phyloP scores from a whole-genome alignment of 306 rosid species.

The Bauhinia variegata region DNA sequence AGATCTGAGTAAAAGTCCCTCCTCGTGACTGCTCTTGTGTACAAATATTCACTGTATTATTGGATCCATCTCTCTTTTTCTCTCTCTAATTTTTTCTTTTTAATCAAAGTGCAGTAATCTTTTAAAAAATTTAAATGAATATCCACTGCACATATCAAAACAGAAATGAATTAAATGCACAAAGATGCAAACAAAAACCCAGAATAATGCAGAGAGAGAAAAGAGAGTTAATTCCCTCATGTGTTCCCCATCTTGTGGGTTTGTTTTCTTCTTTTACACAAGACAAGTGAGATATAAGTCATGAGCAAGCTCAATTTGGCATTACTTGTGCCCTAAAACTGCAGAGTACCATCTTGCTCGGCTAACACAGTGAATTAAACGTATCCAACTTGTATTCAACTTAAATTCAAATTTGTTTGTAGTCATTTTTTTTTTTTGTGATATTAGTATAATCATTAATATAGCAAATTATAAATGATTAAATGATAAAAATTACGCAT shows the following conservation, averaged over 20 bases:
- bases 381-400: no score
- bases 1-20: conserved; percentile 59
- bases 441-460: no score
- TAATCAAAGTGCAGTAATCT: no score
- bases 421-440: no score
- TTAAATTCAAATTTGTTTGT: no score
- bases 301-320: conserved; percentile 42
- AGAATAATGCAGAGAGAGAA: conserved; percentile 39
- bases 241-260: conserved; percentile 43
- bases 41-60: conserved; percentile 72
- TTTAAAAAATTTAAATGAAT: no score
- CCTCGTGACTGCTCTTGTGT: conserved; percentile 84
- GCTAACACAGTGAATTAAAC: no score
- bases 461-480: no score
- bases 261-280: conserved; percentile 53
- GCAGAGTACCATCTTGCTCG: not conserved
- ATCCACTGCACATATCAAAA: not conserved
- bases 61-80: conserved; percentile 45
- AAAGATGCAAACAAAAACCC: conserved; percentile 38
- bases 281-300: conserved; percentile 40
- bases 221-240: conserved; percentile 43
- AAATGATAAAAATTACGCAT: no score
- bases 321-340: conserved; percentile 33
- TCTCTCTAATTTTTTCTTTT: not conserved
- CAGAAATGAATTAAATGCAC: conserved; percentile 29